These are phyloP conservation scores for Bifiguratus adelaidae DNA, from an alignment of 192 early-diverging fungal genomes.

Conservation along the genomic window DNA sequence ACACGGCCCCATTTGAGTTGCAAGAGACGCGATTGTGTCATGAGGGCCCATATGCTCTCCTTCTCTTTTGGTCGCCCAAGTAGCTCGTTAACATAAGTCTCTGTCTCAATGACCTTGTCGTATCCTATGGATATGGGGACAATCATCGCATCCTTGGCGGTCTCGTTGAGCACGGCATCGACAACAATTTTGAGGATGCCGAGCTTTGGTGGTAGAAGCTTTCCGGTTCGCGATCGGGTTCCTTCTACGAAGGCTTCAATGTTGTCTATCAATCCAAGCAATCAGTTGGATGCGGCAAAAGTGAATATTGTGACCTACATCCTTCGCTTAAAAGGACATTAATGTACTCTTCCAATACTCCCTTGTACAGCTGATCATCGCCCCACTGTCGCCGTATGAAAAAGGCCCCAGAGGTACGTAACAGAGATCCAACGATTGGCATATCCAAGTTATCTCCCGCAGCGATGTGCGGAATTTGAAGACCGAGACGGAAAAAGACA, in stretches of 20 bases:
- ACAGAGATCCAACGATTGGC: conserved; percentile 53
- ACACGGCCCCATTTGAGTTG: conserved; percentile 74
- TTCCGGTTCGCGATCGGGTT: conserved; percentile 67
- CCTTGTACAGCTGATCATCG: conserved; percentile 59
- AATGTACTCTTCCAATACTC: conserved; percentile 66
- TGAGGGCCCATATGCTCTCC: conserved; percentile 59
- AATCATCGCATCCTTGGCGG: conserved; percentile 56
- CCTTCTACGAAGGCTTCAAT: conserved; percentile 80
- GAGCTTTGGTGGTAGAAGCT: conserved; percentile 69
- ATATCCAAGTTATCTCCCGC: conserved; percentile 81
- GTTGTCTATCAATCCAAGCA: conserved; percentile 44
- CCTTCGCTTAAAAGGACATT: conserved; percentile 58
- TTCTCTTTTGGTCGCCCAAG: conserved; percentile 72
- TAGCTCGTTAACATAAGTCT: conserved; percentile 67
- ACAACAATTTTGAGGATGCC: conserved; percentile 75
- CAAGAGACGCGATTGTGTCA: conserved; percentile 41
- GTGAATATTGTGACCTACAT: conserved; percentile 9
- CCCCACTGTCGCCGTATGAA: conserved; percentile 75
- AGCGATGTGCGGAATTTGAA: conserved; percentile 61
- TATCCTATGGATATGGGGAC: conserved; percentile 79
- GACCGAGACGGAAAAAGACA: conserved; percentile 60
- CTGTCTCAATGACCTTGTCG: conserved; percentile 77
- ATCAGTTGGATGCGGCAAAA: background rate
- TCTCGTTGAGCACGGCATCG: conserved; percentile 51
- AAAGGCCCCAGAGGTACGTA: conserved; percentile 63